Conservation (phyloP, 1,284 basidiomycete species). For the Microbotryomycetes sp. region DNA sequence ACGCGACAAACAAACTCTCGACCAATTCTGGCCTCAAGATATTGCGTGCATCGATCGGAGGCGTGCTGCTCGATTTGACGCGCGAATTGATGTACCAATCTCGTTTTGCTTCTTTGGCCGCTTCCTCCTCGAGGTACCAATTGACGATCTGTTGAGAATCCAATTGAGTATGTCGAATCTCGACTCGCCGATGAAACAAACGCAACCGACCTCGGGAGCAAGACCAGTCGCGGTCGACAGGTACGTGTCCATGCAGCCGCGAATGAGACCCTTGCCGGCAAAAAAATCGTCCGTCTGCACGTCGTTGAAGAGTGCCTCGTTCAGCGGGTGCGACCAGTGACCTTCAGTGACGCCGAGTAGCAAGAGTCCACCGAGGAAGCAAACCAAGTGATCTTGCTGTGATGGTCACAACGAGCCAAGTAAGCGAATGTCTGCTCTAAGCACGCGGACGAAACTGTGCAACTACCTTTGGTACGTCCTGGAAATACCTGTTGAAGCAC, state of each 20-base stretch:
- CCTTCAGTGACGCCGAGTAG: constrained; percentile 79
- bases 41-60: constrained; percentile 74
- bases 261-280: constrained; percentile 70
- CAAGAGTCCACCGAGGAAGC: constrained; percentile 80
- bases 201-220: constrained; percentile 41
- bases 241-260: constrained; percentile 81
- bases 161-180: background rate
- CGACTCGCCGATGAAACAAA: background rate
- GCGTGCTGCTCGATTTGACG: constrained; percentile 33
- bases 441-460: background rate
- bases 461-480: constrained; percentile 16
- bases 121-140: constrained; percentile 54
- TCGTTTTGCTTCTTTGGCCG: background rate
- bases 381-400: constrained; percentile 90
- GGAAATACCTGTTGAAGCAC: constrained; percentile 4
- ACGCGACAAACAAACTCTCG: constrained; percentile 84
- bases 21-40: constrained; percentile 90
- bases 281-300: constrained; percentile 65
- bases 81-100: constrained; percentile 80
- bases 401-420: no score
- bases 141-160: constrained; percentile 62
- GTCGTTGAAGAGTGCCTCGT: constrained; percentile 47
- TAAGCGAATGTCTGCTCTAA: no score
- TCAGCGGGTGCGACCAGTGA: constrained; percentile 57
- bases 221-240: constrained; percentile 64